Evolutionary conservation across 495 filamentous ascomycete genomes (phyloP).

Genomic region (Elasticomyces elasticus): DNA sequence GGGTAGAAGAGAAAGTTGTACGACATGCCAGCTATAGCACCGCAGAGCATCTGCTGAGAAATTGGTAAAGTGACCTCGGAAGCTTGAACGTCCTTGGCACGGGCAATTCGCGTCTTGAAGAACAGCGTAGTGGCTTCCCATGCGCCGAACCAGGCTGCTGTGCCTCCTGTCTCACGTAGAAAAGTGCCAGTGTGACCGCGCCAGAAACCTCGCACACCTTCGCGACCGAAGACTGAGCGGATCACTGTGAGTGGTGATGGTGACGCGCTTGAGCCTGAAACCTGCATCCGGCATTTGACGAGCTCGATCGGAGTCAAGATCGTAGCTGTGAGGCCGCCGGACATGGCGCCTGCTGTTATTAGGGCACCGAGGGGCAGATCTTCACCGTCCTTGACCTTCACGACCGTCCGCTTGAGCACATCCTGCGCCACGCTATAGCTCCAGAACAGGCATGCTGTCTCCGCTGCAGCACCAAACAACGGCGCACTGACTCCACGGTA

Average conservation of each 20-base stretch:
- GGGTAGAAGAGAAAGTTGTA: conserved; percentile 98
- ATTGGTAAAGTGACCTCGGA: conserved; percentile 40
- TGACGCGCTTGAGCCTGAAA: conserved; percentile 25
- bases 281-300: conserved; percentile 98
- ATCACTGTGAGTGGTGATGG: conserved; percentile 50
- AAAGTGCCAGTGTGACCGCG: conserved; percentile 87
- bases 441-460: conserved; percentile 91
- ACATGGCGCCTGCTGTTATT: conserved; percentile 64
- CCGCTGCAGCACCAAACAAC: conserved; percentile 79
- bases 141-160: conserved; percentile 88
- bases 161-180: conserved; percentile 86
- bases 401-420: conserved; percentile 47
- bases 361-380: conserved; percentile 60
- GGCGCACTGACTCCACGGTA: conserved; percentile 93
- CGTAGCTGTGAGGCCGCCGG: conserved; percentile 83
- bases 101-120: conserved; percentile 34
- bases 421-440: conserved; percentile 39
- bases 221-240: conserved; percentile 54
- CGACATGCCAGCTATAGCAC: conserved; percentile 81
- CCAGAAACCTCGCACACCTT: conserved; percentile 65
- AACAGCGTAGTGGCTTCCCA: conserved; percentile 71
- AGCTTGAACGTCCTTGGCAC: neutral
- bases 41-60: conserved; percentile 69
- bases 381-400: conserved; percentile 10
- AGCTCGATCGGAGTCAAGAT: conserved; percentile 92